A percentile compares a stretch with the other conserved stretches of the same genome.
Evolutionary conservation across 148 eudicot genomes (phyloP).

Genomic region (Diospyros lotus): DNA sequence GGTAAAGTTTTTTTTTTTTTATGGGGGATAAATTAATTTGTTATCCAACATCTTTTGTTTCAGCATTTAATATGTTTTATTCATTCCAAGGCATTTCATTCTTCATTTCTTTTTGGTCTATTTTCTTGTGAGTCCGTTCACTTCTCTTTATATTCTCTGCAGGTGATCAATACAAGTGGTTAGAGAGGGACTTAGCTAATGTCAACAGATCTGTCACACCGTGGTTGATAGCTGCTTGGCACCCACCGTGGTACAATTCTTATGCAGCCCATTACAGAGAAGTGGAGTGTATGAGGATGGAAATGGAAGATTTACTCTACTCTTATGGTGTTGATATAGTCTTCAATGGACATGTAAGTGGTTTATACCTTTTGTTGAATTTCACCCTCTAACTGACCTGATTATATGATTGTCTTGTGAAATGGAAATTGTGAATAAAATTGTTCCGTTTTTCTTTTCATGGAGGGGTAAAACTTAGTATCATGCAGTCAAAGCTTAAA

Average conservation of each 20-base stretch:
- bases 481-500: background rate
- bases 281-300: slow-evolving; percentile 91
- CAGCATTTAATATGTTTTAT: background rate
- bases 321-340: slow-evolving; percentile 76
- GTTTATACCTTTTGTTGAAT: background rate
- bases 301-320: slow-evolving; percentile 90
- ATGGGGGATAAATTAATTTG: background rate
- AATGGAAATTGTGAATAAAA: slow-evolving; percentile 9
- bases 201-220: slow-evolving; percentile 81
- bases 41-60: background rate
- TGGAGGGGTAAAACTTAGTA: background rate
- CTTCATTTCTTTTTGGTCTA: background rate
- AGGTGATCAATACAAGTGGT: slow-evolving; percentile 96
- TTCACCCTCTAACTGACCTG: background rate
- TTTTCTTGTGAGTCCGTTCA: slow-evolving; percentile 1
- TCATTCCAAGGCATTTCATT: background rate
- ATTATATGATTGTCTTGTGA: slow-evolving; percentile 5
- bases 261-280: slow-evolving; percentile 92
- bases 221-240: slow-evolving; percentile 91
- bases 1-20: background rate
- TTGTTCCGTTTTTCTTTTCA: background rate
- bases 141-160: slow-evolving; percentile 7
- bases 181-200: slow-evolving; percentile 77
- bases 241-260: slow-evolving; percentile 94
- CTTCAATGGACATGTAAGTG: slow-evolving; percentile 93